Evolutionary conservation across 495 filamentous ascomycete genomes (phyloP), one percentile per base, ranked within the genome.

Genomic region (Podospora pseudopauciseta): DNA sequence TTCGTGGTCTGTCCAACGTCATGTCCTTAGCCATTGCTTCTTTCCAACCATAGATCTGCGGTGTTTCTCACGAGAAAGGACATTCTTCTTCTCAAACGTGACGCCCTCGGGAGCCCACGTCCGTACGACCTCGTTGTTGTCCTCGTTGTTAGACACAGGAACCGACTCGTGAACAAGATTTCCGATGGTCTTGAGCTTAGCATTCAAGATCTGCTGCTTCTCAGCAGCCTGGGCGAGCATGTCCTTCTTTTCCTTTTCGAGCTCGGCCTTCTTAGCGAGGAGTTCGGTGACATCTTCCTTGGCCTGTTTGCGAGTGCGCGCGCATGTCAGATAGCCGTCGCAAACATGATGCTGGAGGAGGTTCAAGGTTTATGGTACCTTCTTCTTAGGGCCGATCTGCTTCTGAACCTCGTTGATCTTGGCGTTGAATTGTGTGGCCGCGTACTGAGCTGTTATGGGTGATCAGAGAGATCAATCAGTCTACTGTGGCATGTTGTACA

Each of bases 161-260:
- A 98, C 95, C 2, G 89, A 90, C 26, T 92, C 89, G 80, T 98
- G 94, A 27, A 99, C 94, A 76, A 95, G 88, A 76, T 99, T 99
- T 58, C 95, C 95, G 72, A 99, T 90, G 0, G 86, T 88, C 75
- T 90, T 91, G 71, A 94, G 85, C 82, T 94, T 96, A 70, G 80
- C 83, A 71, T 72, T 76, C 20, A 97, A 81, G 63, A 87, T 80
- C 23, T 79, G 74, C 67, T 95, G 90, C 78, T 96, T 96, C 75
- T 90, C 86, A 15, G 82, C 79, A 2, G 92, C 94, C 54, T 83
- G 78, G 59, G 91, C 87, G 72, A 94, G 87, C 26, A 93, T 83
- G 9, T 84, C 85, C 80, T 92, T 92, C 80, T 95, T 96, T 74
- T 89, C 83, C 74, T 90, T 88, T 76, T 94, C 90, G 27, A 98